Conservation (phyloP, 2,329 filamentous ascomycete genomes). For the Monosporascus sp. region DNA sequence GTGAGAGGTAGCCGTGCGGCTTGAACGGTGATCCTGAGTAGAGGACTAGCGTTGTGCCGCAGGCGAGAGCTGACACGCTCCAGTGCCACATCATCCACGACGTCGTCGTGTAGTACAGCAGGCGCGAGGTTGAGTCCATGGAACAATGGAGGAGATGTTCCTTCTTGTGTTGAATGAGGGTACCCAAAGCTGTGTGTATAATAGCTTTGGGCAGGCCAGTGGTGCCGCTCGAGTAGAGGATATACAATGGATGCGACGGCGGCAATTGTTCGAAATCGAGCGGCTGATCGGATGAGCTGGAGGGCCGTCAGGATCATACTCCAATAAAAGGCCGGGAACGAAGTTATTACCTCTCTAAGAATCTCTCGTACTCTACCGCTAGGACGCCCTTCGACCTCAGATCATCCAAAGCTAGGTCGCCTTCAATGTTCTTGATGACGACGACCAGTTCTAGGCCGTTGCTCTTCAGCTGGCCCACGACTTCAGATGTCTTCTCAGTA, state of each 20-base stretch:
- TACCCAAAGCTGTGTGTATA: slow-evolving; percentile 84
- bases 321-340: too few relatives aligned
- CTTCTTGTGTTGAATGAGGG: slow-evolving; percentile 94
- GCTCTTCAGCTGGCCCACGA: slow-evolving; percentile 57
- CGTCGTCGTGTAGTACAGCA: slow-evolving; percentile 92
- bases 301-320: not conserved
- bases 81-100: slow-evolving; percentile 99
- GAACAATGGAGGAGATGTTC: slow-evolving; percentile 87
- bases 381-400: slow-evolving; percentile 34
- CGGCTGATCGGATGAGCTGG: slow-evolving; percentile 32
- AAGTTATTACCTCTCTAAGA: slow-evolving; percentile 32
- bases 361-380: slow-evolving; percentile 39
- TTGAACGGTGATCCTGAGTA: slow-evolving; percentile 92
- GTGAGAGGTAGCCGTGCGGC: slow-evolving; percentile 71
- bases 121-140: slow-evolving; percentile 62
- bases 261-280: slow-evolving; percentile 70
- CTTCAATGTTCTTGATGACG: slow-evolving; percentile 62
- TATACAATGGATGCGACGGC: slow-evolving; percentile 85
- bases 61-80: slow-evolving; percentile 80
- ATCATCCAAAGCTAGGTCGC: slow-evolving; percentile 37
- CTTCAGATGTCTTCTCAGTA: slow-evolving; percentile 70
- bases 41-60: slow-evolving; percentile 75
- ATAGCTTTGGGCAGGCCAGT: slow-evolving; percentile 88
- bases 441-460: slow-evolving; percentile 65
- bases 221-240: slow-evolving; percentile 89